phyloP scores from a whole-genome alignment of 352 stramenopile genomes.

The Pythium graminicola region DNA sequence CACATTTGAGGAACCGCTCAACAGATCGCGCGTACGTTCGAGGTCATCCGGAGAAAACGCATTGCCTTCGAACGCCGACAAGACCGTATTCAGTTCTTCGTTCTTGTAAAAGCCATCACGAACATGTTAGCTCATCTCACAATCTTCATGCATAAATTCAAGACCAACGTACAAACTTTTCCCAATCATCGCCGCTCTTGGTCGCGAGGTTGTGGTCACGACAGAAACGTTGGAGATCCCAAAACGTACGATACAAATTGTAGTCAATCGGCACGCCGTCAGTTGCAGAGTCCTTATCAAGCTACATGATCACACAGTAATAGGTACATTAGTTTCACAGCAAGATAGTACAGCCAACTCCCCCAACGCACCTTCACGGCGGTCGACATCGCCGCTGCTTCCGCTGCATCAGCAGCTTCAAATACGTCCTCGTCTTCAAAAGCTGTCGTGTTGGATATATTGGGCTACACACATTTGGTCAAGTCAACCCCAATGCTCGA shows the following conservation, averaged over 20 bases:
- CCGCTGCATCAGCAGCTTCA: conserved; percentile 46
- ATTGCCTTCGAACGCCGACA: conserved; percentile 81
- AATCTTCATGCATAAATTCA: no score
- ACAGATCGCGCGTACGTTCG: conserved; percentile 54
- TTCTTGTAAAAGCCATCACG: conserved; percentile 32
- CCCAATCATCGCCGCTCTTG: conserved; percentile 63
- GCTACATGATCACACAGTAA: no score
- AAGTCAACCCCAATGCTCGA: neutral
- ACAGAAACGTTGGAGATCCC: conserved; percentile 86
- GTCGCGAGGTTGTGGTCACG: conserved; percentile 61
- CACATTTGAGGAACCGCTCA: conserved; percentile 5
- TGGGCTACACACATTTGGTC: conserved; percentile 38
- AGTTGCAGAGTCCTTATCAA: conserved; percentile 36
- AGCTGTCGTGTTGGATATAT: conserved; percentile 68
- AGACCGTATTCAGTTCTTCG: conserved; percentile 65
- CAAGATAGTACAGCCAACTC: neutral
- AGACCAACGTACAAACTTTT: conserved; percentile 67
- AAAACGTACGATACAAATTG: conserved; percentile 89
- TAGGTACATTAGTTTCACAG: no score
- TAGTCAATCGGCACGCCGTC: conserved; percentile 79
- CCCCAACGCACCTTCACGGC: conserved; percentile 9
- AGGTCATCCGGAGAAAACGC: conserved; percentile 78
- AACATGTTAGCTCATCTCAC: neutral
- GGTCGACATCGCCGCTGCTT: conserved; percentile 15
- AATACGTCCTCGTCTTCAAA: conserved; percentile 81